Conservation (phyloP, 768 basidiomycete species). For the Panaeolus cyanescens region DNA sequence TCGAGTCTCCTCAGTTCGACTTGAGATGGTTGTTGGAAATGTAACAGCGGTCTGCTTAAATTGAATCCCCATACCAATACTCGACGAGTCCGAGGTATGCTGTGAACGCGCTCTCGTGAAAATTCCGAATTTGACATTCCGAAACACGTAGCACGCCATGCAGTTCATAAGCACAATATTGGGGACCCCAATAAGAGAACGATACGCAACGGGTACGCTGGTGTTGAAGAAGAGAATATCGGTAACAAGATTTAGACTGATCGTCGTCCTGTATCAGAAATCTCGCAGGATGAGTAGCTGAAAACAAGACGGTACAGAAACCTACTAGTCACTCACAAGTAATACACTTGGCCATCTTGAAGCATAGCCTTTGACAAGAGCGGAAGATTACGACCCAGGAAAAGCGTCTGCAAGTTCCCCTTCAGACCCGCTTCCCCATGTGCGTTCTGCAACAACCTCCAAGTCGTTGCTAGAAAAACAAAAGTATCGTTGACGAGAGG, state of each 20-base stretch:
- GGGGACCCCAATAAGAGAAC: constrained; percentile 5
- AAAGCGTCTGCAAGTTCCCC: constrained; percentile 7
- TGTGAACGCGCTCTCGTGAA: not conserved
- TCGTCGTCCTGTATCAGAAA: constrained; percentile 9
- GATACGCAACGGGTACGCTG: not conserved
- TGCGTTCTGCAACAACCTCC: constrained; percentile 20
- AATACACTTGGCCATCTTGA: constrained; percentile 33
- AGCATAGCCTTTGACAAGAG: constrained; percentile 25
- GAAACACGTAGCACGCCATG: constrained; percentile 20
- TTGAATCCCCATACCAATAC: too few species aligned
- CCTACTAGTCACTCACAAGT: constrained; percentile 23
- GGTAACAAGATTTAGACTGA: constrained; percentile 8
- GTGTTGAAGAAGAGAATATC: constrained; percentile 5
- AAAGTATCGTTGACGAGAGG: constrained; percentile 27
- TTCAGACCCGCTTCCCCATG: constrained; percentile 1
- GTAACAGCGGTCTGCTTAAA: not conserved
- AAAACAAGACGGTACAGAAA: not conserved
- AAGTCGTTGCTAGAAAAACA: constrained; percentile 33
- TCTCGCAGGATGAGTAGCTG: not conserved
- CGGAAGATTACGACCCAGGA: constrained; percentile 27
- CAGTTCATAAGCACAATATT: constrained; percentile 15
- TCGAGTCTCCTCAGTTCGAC: too few species aligned
- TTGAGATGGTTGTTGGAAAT: too few species aligned
- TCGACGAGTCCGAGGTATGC: too few species aligned
- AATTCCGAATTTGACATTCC: constrained; percentile 12